phyloP scores from a whole-genome alignment of 352 stramenopile species.

The Phytophthora megakarya region DNA sequence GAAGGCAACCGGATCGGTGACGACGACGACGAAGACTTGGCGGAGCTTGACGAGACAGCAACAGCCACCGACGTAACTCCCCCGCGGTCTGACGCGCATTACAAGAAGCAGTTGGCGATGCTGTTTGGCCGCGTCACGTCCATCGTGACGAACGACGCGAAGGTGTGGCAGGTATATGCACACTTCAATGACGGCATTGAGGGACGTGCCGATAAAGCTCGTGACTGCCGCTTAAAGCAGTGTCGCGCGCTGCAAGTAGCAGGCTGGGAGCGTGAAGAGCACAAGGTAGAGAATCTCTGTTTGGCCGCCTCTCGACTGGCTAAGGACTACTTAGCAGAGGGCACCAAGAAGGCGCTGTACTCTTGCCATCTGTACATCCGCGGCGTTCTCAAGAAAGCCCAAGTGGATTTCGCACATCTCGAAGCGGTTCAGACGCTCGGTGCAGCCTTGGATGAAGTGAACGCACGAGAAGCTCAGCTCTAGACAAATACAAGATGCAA shows the following conservation, averaged over 20 bases:
- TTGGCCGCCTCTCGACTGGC: conserved; percentile 55
- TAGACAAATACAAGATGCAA: conserved; percentile 15
- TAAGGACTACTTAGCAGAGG: conserved; percentile 68
- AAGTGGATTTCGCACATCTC: conserved; percentile 64
- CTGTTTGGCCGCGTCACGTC: conserved; percentile 80
- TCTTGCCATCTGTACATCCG: conserved; percentile 78
- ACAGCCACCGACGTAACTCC: conserved; percentile 53
- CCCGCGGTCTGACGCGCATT: conserved; percentile 58
- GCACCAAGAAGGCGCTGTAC: conserved; percentile 82
- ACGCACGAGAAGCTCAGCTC: conserved; percentile 55
- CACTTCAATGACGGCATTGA: conserved; percentile 76
- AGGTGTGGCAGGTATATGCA: conserved; percentile 86
- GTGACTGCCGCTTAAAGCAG: conserved; percentile 81
- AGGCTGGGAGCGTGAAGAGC: conserved; percentile 70
- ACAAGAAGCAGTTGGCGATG: conserved; percentile 78
- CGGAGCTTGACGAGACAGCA: conserved; percentile 53
- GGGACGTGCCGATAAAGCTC: conserved; percentile 64
- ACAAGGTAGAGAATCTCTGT: conserved; percentile 65
- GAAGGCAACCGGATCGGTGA: conserved; percentile 30
- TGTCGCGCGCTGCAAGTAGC: conserved; percentile 72
- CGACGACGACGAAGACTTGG: conserved; percentile 54
- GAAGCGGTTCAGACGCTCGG: conserved; percentile 54
- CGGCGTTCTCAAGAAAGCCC: conserved; percentile 77
- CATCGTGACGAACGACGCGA: conserved; percentile 76
- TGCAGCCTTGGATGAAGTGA: conserved; percentile 58